Conservation (phyloP, 768 basidiomycete genomes). For the Russula virescens region DNA sequence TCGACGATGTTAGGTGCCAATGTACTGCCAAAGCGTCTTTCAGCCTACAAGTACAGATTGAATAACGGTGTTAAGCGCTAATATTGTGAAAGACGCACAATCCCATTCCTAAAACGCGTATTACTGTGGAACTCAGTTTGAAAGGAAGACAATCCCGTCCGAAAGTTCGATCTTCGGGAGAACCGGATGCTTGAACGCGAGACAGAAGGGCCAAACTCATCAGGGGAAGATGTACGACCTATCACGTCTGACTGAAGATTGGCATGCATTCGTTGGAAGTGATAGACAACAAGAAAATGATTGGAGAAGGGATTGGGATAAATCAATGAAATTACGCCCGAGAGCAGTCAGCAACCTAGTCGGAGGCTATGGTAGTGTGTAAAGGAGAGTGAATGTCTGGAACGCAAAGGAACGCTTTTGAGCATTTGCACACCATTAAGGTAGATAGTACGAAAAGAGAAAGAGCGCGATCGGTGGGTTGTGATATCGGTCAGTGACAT, state of each 20-base stretch:
- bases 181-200: not conserved
- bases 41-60: not conserved
- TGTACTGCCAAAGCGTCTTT: not conserved
- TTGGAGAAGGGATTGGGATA: not conserved
- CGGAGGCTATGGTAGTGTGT: not conserved
- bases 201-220: not conserved
- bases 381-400: not conserved
- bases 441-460: slow-evolving; percentile 9
- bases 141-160: not conserved
- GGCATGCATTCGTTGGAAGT: not conserved
- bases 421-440: slow-evolving; percentile 1
- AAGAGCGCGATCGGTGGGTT: slow-evolving; percentile 1
- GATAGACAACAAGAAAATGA: not conserved
- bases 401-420: slow-evolving; percentile 7
- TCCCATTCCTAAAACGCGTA: not conserved
- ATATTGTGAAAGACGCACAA: slow-evolving; percentile 7
- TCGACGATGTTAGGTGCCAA: not conserved
- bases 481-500: slow-evolving; percentile 1
- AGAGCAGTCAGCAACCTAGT: not conserved
- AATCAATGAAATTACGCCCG: not conserved
- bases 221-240: not conserved
- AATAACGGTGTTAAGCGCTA: not conserved
- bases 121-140: not conserved
- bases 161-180: not conserved
- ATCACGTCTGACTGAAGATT: not conserved